Evolutionary conservation across 2,329 filamentous ascomycete genomes (phyloP), one percentile per base, ranked within the genome.

Genomic region (Colletotrichum horii): DNA sequence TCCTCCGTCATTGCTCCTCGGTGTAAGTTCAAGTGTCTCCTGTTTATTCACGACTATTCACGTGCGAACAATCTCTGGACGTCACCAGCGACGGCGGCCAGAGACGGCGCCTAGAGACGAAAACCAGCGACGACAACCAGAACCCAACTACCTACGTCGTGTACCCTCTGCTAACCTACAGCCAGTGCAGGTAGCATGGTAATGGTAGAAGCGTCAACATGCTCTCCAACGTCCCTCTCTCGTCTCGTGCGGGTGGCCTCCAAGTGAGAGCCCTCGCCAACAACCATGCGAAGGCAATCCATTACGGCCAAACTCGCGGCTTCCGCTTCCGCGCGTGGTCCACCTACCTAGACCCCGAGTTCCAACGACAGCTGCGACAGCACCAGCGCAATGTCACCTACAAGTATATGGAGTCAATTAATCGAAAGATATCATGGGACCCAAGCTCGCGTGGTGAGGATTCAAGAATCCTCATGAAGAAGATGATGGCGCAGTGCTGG

Each of bases 321-420:
- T 89, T 91, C 76, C 87, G 89, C 75, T 87, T 91, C 74, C 87
- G 85, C 67, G 78, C 85, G 22, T 90, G 89, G 87, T 84, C 86
- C 9, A 85, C 83, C 34, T 85, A 84, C 60, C 78, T 85, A 32
- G 85, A 89, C 76, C 80, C 83, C 16, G 83, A 87, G 22, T 82
- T 83, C 24, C 83, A 85, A 52, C 85, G 83, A 58, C 86, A 90
- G 67, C 76, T 86, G 34, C 86, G 86, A 66, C 87, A 85, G 58
- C 88, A 87, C 15, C 83, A 87, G 76, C 85, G 86, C 69, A 76
- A 80, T 6, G 52, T 87, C 14, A 88, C 86, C 60, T 85, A 89
- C 78, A 88, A 86, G 74, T 88, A 88, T 78, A 81, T 84, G 74
- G 87, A 90, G 70, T 82, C 85, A 4, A 74, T 90, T 24, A 85